Evolutionary conservation across 306 rosid species (phyloP), one percentile per base, ranked within the genome.

Genomic region (Inga leiocalycina): DNA sequence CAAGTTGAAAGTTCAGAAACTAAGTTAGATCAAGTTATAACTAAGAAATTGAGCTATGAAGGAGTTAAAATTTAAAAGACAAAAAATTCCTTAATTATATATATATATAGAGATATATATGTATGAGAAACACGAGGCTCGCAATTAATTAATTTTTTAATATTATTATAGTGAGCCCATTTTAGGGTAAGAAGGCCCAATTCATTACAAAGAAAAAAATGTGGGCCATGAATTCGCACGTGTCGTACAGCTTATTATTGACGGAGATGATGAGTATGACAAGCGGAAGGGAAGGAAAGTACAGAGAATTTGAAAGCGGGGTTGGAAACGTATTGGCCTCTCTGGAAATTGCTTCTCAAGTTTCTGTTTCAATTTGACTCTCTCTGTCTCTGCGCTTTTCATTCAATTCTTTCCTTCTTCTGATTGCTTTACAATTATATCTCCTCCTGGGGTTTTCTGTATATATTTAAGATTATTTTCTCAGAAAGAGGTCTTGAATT

Each of bases 311-410:
- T 5, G 68, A 51, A 64, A 52, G 19, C 43, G 52, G 30, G 66
- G 71, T 51, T 45, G 64, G 32, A 71, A 70, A 39, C 71, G 59
- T 20, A 43, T 72, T 74, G 7, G 76, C 88, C 2, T 78, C 69
- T 84, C 80, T 85, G 88, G 78, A 81, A 75, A 24, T 46, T 30
- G 24, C 72, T 48, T 65, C n/a, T 27, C 4, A 62, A 24, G 74
- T 69, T 77, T 39, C 9, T 49, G 30, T 54, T 78, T 69, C 0
- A 52, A 54, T 71, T 82, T 66, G 51, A 56, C 83, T 61, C 46
- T 49, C 64, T 27, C 62, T 71, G 19, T 65, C 75, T 32, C 17
- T 73, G 39, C 71, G 65, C 75, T 2, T 45, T 59, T 20, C 69
- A 15, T 49, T 74, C 22, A 15, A 17, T 74, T 48, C 30, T 10